Evolutionary conservation across 2,329 filamentous ascomycete genomes (phyloP).

Genomic region (Ascosphaera aggregata): DNA sequence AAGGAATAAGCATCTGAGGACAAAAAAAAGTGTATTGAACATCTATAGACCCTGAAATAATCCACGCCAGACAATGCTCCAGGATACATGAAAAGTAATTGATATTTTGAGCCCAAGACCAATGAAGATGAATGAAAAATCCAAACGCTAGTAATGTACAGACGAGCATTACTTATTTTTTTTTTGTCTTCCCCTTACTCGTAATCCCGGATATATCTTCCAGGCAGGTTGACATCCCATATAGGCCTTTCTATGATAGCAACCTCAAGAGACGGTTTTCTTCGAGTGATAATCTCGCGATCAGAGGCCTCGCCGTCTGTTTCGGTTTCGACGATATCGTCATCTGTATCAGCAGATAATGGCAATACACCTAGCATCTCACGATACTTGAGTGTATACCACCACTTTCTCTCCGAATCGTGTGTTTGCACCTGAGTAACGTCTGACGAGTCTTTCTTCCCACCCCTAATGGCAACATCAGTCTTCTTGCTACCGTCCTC

Average conservation of each 20-base stretch:
- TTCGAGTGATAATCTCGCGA: constrained; percentile 5
- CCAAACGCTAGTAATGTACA: neutral
- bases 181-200: constrained; percentile 11
- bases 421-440: neutral
- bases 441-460: neutral
- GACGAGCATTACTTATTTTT: neutral
- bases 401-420: constrained; percentile 19
- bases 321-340: neutral
- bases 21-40: neutral
- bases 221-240: constrained; percentile 59
- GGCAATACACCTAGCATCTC: constrained; percentile 62
- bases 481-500: constrained; percentile 5
- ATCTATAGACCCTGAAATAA: neutral
- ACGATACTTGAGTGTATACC: constrained; percentile 82
- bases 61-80: neutral
- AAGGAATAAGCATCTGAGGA: too few relatives aligned
- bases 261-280: constrained; percentile 34
- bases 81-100: neutral
- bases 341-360: constrained; percentile 13
- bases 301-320: neutral
- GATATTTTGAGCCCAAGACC: neutral
- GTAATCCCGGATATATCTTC: constrained; percentile 40
- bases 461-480: constrained; percentile 4
- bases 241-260: constrained; percentile 70
- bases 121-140: neutral